Conservation (phyloP, 2,329 filamentous ascomycete species). For the Colletotrichum phormii region DNA sequence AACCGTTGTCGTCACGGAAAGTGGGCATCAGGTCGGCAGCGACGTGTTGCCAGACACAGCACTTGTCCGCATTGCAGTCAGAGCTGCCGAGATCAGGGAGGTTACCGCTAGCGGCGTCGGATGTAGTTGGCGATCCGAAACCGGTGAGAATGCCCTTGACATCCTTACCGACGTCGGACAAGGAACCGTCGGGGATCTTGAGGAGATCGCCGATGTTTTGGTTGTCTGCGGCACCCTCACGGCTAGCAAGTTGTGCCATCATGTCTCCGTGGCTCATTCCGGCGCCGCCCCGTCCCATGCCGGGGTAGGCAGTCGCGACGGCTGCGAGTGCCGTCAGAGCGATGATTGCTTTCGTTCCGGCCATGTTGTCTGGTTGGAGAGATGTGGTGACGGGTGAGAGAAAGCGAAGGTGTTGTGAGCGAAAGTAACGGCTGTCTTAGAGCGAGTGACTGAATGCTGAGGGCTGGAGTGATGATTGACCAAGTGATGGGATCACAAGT, state of each 20-base stretch:
- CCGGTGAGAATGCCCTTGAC: conserved; percentile 52
- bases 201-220: conserved; percentile 54
- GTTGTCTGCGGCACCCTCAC: not conserved
- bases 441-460: conserved; percentile 1
- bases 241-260: not conserved
- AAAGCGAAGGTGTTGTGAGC: not conserved
- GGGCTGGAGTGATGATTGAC: not conserved
- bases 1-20: conserved; percentile 52
- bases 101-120: conserved; percentile 36
- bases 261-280: conserved; percentile 14
- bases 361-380: not conserved
- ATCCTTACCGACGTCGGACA: conserved; percentile 47
- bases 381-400: too few species aligned
- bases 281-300: conserved; percentile 36
- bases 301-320: conserved; percentile 33
- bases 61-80: conserved; percentile 51
- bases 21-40: conserved; percentile 49
- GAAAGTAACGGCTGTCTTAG: not conserved
- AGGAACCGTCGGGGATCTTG: conserved; percentile 42
- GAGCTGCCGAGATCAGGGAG: conserved; percentile 38
- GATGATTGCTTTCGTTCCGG: conserved; percentile 1
- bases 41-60: conserved; percentile 59
- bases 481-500: not conserved
- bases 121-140: conserved; percentile 1
- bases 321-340: conserved; percentile 21